Evolutionary conservation across 1,284 basidiomycete genomes (phyloP), one percentile per base, ranked within the genome.

Genomic region (Malassezia japonica): DNA sequence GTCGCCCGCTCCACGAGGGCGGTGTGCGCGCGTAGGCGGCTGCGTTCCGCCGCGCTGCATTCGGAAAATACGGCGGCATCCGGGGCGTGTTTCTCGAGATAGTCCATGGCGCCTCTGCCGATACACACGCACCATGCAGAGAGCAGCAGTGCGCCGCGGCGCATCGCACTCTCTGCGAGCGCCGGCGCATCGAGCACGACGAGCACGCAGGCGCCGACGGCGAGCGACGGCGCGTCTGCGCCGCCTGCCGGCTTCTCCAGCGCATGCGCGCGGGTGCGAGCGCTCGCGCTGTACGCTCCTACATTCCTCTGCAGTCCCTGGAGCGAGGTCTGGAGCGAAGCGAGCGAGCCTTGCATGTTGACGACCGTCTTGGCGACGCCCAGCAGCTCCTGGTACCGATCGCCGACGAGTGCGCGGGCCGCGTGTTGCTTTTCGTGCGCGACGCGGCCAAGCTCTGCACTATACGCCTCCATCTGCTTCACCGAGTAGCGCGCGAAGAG

Each of bases 301-400:
- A 40, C 12, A 18, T 18, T 23, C 8, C 10, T 10, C 16, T 38
- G 25, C 2, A 65, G 55, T 18, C 50, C 27, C 1, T 47, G 20
- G 13, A 68, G 55, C 25, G 56, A 41, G 9, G 50, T 28, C 21
- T 53, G 51, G 31, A 68, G 57, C 20, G 58, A 50, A 5, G 36
- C 34, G 4, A 65, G 56, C 42, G 57, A 59, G 13, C 40, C 36
- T 13, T 59, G 56, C 61, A 69, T 69, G 41, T 58, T 56, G 28
- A 65, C 60, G 49, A 69, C 60, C 20, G 64, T 60, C 36, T 56
- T 59, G 31, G 66, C 63, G 15, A 65, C 60, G 35, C 55, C 55
- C 10, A 69, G 57, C 36, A 69, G 46, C 28, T 67, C 66, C 28
- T 59, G 41, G 38, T 65, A 69, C 13, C 61, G 49, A 33, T 65